Conservation (phyloP, 495 filamentous ascomycete genomes). For the Cenococcum geophilum region DNA sequence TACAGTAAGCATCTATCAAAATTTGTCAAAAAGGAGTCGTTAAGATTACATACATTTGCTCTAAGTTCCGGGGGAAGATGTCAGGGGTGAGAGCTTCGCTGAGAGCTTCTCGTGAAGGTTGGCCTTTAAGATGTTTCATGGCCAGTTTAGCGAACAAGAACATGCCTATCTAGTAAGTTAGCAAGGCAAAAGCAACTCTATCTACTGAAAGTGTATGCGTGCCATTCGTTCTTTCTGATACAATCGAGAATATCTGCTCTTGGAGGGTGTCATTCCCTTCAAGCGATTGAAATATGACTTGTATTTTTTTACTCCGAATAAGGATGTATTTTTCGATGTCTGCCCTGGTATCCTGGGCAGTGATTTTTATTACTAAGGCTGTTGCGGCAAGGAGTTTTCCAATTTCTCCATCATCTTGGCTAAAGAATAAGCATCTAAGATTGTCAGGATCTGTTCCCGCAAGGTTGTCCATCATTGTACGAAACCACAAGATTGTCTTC, state of each 20-base stretch:
- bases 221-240: background rate
- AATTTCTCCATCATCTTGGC: background rate
- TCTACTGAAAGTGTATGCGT: background rate
- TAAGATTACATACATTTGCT: no score
- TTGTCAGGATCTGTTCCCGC: slow-evolving; percentile 30
- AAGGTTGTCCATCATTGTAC: slow-evolving; percentile 18
- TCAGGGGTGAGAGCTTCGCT: no score
- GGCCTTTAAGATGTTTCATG: slow-evolving; percentile 39
- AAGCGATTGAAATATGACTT: background rate
- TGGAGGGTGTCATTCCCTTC: no score
- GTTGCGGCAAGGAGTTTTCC: background rate
- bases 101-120: slow-evolving; percentile 22
- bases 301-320: background rate
- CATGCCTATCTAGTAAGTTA: slow-evolving; percentile 38
- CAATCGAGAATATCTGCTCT: background rate
- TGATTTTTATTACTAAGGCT: background rate
- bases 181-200: slow-evolving; percentile 2
- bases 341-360: background rate
- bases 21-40: no score
- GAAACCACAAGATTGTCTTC: slow-evolving; percentile 9
- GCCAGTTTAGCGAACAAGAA: slow-evolving; percentile 47
- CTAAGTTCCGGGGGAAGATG: no score
- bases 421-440: slow-evolving; percentile 28
- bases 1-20: no score
- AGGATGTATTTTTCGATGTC: background rate